Conservation (phyloP, 1,284 basidiomycete genomes). For the Rhodotorula sp. region DNA sequence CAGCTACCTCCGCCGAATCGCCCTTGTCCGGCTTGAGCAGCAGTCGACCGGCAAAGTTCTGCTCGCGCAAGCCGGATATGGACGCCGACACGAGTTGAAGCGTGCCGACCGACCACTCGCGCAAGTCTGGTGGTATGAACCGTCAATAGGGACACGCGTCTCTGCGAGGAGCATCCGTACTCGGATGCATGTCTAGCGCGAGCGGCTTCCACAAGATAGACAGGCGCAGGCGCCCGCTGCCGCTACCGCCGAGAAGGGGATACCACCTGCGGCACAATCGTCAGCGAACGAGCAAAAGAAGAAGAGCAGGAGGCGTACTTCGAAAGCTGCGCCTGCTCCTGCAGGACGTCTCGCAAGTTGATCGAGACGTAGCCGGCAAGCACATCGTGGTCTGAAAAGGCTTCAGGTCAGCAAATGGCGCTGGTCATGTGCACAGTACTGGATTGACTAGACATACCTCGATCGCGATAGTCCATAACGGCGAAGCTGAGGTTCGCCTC, state of each 20-base stretch:
- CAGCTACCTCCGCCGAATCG: neutral
- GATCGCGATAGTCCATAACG: slow-evolving; percentile 39
- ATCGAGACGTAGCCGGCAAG: slow-evolving; percentile 34
- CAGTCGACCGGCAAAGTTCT: slow-evolving; percentile 1
- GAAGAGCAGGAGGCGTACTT: neutral
- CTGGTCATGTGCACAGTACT: too few relatives aligned
- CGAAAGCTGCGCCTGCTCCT: slow-evolving; percentile 29
- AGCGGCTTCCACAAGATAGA: slow-evolving; percentile 41
- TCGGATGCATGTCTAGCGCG: slow-evolving; percentile 3
- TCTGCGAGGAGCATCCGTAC: neutral
- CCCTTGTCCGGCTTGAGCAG: neutral
- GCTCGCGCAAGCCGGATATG: slow-evolving; percentile 1
- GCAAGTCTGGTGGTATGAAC: neutral
- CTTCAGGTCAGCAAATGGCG: neutral
- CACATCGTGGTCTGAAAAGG: slow-evolving; percentile 19
- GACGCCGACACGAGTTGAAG: slow-evolving; percentile 13
- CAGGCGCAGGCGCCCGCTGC: slow-evolving; percentile 32
- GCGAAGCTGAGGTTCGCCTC: slow-evolving; percentile 27
- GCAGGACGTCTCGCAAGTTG: slow-evolving; percentile 24
- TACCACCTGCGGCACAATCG: slow-evolving; percentile 12
- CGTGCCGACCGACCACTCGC: slow-evolving; percentile 28
- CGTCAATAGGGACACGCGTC: neutral
- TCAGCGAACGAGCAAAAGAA: neutral
- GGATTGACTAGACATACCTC: slow-evolving; percentile 12
- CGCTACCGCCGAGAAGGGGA: slow-evolving; percentile 8